Base-by-base conservation (phyloP, 345 rosid species). In the Bretschneidera sinensis region DNA sequence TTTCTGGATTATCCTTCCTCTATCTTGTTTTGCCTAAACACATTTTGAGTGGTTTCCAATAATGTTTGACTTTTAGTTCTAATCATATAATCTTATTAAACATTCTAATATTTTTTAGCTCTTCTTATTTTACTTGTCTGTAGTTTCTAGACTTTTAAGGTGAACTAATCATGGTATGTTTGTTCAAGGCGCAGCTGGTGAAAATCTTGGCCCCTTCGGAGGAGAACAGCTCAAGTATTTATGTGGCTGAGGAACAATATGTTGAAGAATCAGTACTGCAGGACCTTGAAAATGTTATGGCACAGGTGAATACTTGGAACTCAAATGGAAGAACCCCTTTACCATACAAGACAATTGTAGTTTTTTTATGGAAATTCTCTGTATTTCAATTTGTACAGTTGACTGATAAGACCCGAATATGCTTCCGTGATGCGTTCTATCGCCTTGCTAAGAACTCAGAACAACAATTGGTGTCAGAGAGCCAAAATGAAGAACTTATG, bases 371-470 rank as follows among this genome's bases (percentile, higher is more conserved):
- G 33, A 24, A 21, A 23, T n/a, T 17, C 35, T 59, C 20, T 55
- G 17, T 67, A 19, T 67, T 51, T 31, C 17, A 24, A 55, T 69
- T 7, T 67, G 54, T 39, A 23, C 81, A 92, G 98, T 69, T 92
- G 68, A 73, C 74, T 2, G 76, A 80, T 55, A 72, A 77, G 69
- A 79, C 85, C 13, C 79, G 97, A 21, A 81, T 84, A 48, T 85
- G 96, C 75, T 78, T 92, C 55, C 86, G 91, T 20, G 92, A 87
- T 74, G 85, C 91, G 15, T 71, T 92, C 63, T 86, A 92, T 70
- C 98, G 98, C 33, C 90, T 92, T 51, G 92, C 98, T 22, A 77
- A 76, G 74, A 76, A 75, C 71, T 78, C 98, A 11, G 68, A 58
- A 49, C 74, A 77, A 53, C 71, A 69, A 49, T 47, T 10, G 8